Conservation (phyloP, 2,329 filamentous ascomycete genomes). For the Leptosphaerulina australis region DNA sequence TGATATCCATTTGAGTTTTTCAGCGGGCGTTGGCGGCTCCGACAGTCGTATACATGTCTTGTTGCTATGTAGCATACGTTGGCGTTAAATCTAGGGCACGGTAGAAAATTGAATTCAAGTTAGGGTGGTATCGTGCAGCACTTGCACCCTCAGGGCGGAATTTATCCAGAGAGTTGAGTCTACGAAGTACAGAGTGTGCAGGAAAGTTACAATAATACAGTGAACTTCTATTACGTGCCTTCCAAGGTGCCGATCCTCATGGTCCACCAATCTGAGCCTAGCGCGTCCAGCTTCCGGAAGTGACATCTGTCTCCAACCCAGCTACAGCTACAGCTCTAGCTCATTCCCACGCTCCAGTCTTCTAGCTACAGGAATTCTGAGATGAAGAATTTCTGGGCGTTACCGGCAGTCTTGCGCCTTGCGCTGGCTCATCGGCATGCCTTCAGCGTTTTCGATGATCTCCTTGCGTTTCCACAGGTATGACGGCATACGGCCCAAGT, state of each 20-base stretch:
- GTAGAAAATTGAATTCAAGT: not conserved
- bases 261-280: constrained; percentile 14
- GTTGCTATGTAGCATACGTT: not conserved
- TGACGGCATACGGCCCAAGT: constrained; percentile 25
- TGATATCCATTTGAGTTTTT: constrained; percentile 15
- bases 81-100: not conserved
- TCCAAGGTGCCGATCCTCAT: not conserved
- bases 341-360: not conserved
- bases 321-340: not conserved
- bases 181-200: not conserved
- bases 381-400: constrained; percentile 57
- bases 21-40: constrained; percentile 12
- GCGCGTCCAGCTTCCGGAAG: constrained; percentile 24
- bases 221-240: not conserved
- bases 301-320: constrained; percentile 42
- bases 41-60: not conserved
- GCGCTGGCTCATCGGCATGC: constrained; percentile 61
- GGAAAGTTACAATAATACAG: not conserved
- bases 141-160: not conserved
- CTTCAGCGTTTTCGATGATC: constrained; percentile 88
- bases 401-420: constrained; percentile 55
- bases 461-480: constrained; percentile 87
- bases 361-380: not conserved
- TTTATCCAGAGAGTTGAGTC: too few species aligned
- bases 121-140: not conserved